Evolutionary conservation across 305 asterid species (phyloP).

Genomic region (Fraxinus platypoda): DNA sequence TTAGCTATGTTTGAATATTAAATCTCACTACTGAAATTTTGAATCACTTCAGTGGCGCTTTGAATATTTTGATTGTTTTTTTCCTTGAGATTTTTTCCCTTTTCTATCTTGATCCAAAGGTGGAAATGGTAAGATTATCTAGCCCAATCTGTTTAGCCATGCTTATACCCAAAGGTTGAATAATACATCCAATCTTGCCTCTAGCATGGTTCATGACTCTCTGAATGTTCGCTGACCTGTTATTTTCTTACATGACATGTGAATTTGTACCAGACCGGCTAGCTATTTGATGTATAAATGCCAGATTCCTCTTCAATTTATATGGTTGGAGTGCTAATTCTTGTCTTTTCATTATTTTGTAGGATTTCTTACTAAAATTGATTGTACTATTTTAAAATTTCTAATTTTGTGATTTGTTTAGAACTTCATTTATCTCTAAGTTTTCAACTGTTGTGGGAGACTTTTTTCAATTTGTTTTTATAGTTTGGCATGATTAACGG

Average conservation of each 20-base stretch:
- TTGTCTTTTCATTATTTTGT: not conserved
- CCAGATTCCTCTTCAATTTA: not conserved
- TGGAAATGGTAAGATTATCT: not conserved
- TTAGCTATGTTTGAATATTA: no score
- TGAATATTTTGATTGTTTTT: not conserved
- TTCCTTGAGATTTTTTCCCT: not conserved
- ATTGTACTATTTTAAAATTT: not conserved
- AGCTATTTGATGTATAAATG: constrained; percentile 1
- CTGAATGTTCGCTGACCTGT: not conserved
- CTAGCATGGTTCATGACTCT: not conserved
- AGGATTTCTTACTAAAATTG: not conserved
- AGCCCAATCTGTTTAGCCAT: not conserved
- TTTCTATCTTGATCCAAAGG: not conserved
- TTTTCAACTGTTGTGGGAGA: not conserved
- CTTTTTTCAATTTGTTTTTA: not conserved
- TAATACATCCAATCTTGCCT: not conserved
- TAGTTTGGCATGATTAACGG: not conserved
- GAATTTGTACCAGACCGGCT: not conserved
- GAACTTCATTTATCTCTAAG: not conserved
- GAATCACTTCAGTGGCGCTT: not conserved
- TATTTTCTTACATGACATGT: not conserved
- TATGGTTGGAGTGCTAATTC: not conserved
- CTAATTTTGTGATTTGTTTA: not conserved
- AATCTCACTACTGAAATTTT: not conserved
- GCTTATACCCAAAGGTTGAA: not conserved